These are phyloP conservation scores for Podila verticillata DNA, from an alignment of 192 early-diverging fungal species.

Conservation along the genomic window DNA sequence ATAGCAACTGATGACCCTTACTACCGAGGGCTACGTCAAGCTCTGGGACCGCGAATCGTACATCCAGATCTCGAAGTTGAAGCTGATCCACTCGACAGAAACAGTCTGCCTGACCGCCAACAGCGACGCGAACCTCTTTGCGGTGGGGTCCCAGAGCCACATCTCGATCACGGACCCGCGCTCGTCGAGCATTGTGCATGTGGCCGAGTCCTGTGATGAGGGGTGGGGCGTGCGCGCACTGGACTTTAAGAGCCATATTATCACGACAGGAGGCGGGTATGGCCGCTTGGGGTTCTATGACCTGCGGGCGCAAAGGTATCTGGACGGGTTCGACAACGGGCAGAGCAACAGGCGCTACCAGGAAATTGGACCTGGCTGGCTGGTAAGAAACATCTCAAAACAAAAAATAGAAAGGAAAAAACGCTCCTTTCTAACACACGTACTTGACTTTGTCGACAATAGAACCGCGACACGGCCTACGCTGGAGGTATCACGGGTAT, in stretches of 20 bases:
- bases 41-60: slow-evolving; percentile 65
- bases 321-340: slow-evolving; percentile 38
- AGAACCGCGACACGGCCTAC: slow-evolving; percentile 58
- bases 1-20: slow-evolving; percentile 61
- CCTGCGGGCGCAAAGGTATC: slow-evolving; percentile 60
- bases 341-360: slow-evolving; percentile 27
- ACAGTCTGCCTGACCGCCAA: slow-evolving; percentile 53
- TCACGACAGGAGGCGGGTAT: slow-evolving; percentile 71
- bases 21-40: slow-evolving; percentile 70
- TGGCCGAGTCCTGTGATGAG: slow-evolving; percentile 67
- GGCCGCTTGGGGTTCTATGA: slow-evolving; percentile 75
- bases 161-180: slow-evolving; percentile 50
- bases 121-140: slow-evolving; percentile 35
- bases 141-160: slow-evolving; percentile 54
- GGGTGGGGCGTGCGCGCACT: slow-evolving; percentile 77
- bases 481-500: slow-evolving; percentile 57
- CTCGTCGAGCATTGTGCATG: slow-evolving; percentile 49
- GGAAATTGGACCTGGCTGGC: slow-evolving; percentile 61
- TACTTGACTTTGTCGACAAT: neutral
- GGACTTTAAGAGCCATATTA: slow-evolving; percentile 51
- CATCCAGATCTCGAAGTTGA: slow-evolving; percentile 25
- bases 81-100: slow-evolving; percentile 27
- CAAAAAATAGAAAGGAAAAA: neutral
- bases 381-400: slow-evolving; percentile 24
- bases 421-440: neutral